Evolutionary conservation across 805 yeast species (phyloP).

Genomic region (Lipomyces starkeyi): DNA sequence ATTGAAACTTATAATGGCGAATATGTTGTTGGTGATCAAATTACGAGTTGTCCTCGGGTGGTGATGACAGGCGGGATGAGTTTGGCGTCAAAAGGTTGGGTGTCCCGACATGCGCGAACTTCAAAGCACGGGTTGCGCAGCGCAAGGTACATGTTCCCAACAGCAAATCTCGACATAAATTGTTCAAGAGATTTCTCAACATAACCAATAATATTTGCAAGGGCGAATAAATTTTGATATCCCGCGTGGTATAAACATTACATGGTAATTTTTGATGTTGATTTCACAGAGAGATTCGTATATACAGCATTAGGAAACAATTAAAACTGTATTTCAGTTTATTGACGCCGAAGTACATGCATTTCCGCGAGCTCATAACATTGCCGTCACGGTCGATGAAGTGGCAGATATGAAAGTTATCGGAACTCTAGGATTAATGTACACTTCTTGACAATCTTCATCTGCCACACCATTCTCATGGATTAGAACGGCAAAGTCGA

Average conservation of each 20-base stretch:
- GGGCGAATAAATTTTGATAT: too few species aligned
- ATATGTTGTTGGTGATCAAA: neutral
- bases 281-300: neutral
- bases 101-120: neutral
- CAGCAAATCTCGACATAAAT: neutral
- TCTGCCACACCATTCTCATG: slow-evolving; percentile 80
- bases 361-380: neutral
- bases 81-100: neutral
- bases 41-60: neutral
- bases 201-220: too few species aligned
- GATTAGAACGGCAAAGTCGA: slow-evolving; percentile 88
- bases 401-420: slow-evolving; percentile 39
- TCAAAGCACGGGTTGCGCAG: neutral
- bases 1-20: slow-evolving; percentile 5
- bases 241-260: too few species aligned
- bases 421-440: slow-evolving; percentile 63
- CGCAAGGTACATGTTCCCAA: neutral
- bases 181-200: too few species aligned
- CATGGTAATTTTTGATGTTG: neutral
- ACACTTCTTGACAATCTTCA: slow-evolving; percentile 84
- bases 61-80: neutral
- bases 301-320: too few species aligned
- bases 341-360: neutral
- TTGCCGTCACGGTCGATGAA: neutral
- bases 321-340: neutral